phyloP scores from a whole-genome alignment of 257 asterid species.

The Primulina eburnea region DNA sequence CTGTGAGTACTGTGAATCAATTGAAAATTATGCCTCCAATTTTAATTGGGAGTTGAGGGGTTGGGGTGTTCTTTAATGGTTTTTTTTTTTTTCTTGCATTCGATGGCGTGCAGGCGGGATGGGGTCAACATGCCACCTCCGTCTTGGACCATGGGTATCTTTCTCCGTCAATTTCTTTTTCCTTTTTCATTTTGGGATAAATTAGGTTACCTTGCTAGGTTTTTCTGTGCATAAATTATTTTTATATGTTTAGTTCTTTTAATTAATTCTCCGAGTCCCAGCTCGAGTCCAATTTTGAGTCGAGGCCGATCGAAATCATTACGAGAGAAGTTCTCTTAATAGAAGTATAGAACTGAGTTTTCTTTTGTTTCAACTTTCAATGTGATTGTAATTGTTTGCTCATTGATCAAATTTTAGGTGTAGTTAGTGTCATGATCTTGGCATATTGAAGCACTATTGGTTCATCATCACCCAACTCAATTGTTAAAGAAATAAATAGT shows the following conservation, averaged over 20 bases:
- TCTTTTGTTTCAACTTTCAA: too few relatives aligned
- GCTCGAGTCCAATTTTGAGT: too few relatives aligned
- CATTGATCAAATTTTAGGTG: background rate
- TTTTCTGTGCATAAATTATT: too few relatives aligned
- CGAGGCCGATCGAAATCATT: too few relatives aligned
- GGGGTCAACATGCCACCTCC: slow-evolving; percentile 46
- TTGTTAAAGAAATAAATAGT: too few relatives aligned
- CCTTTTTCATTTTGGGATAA: background rate
- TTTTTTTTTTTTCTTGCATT: slow-evolving; percentile 16
- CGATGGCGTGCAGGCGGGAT: slow-evolving; percentile 54
- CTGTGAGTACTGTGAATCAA: slow-evolving; percentile 34
- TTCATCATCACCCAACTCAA: too few relatives aligned
- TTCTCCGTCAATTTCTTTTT: background rate
- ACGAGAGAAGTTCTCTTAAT: too few relatives aligned
- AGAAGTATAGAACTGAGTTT: too few relatives aligned
- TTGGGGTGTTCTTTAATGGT: slow-evolving; percentile 32
- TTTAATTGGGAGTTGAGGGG: slow-evolving; percentile 30
- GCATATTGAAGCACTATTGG: background rate
- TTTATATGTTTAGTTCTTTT: too few relatives aligned
- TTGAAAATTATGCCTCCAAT: slow-evolving; percentile 13
- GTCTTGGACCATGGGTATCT: slow-evolving; percentile 20
- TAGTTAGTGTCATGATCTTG: background rate
- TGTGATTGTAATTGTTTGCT: background rate
- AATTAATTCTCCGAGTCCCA: too few relatives aligned
- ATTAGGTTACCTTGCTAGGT: too few relatives aligned